These are phyloP conservation scores for Linnemannia schmuckeri DNA, from an alignment of 192 early-diverging fungal genomes.

Conservation along the genomic window DNA sequence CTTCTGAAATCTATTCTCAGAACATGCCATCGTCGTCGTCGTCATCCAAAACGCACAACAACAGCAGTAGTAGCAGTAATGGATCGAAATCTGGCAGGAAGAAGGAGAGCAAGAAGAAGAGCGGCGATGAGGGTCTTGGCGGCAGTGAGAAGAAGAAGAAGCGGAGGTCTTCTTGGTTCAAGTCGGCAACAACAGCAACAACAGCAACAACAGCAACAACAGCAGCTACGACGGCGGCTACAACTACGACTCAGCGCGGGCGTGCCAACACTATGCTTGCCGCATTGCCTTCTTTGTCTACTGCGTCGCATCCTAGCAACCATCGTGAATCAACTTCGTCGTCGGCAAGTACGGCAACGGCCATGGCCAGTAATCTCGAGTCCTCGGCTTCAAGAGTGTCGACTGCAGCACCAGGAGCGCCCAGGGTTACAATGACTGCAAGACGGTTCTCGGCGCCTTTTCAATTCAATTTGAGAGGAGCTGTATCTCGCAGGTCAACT, in stretches of 20 bases:
- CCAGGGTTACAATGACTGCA: neutral
- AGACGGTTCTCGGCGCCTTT: conserved; percentile 5
- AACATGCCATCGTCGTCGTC: neutral
- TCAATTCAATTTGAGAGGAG: neutral
- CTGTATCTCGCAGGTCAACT: neutral
- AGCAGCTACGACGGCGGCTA: too few species aligned
- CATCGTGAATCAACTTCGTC: neutral
- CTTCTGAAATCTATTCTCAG: neutral
- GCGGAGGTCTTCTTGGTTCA: neutral
- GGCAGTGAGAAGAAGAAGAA: neutral
- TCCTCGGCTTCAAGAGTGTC: neutral
- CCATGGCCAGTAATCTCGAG: neutral
- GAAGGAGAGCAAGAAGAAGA: neutral
- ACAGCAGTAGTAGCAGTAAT: neutral
- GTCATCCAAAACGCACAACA: neutral
- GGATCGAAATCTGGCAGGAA: neutral
- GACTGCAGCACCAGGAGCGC: neutral
- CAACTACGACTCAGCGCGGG: neutral
- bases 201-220: too few species aligned
- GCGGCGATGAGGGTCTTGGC: neutral
- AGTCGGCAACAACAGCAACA: neutral
- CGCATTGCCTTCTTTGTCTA: neutral
- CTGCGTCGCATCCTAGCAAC: neutral
- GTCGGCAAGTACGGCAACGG: neutral
- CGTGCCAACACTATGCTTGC: neutral